Evolutionary conservation across 1,139 yeast genomes (phyloP), one percentile per base, ranked within the genome.

Genomic region (Debaryomycetaceae sp.): DNA sequence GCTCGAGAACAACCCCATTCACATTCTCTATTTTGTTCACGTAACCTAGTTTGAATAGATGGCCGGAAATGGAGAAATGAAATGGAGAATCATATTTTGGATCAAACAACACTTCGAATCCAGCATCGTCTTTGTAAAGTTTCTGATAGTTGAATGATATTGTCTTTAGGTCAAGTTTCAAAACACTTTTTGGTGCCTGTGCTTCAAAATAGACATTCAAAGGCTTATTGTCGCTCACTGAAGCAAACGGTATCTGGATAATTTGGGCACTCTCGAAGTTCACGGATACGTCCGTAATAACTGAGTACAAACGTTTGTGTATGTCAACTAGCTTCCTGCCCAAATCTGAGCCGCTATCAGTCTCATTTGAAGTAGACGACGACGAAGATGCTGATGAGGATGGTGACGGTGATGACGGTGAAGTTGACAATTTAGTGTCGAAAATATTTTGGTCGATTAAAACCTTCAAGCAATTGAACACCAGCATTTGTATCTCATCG

Each of bases 71-170:
- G 13, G 81, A 69, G 36, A 74, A 52, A 47, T 80, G 81, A 39
- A 80, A 60, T 1, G 90, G 90, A 13, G 60, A 60, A 50, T 84
- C 89, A 3, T 62, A 42, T 6, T 50, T 58, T 8, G 76, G 69
- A 34, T 71, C 68, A 55, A 80, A 84, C 14, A 75, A 56, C 3
- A 83, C 68, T 45, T 83, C 84, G 57, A 72, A 84, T 0, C 90
- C 91, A 1, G 89, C 81, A 8, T 77, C 66, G 37, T 60, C 62
- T 9, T 60, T 53, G 23, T 59, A 52, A 24, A 78, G 48, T 44
- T 69, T 63, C 14, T 65, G 57, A 20, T 67, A 51, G 50, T 68
- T 69, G 36, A 71, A 53, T 3, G 70, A 63, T 6, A 56, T 55
- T 3, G 68, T 70, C 50, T 66, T 72, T 44, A 62, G 61, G 20